Evolutionary conservation across 257 asterid genomes (phyloP).

Genomic region (Penstemon barbatus): DNA sequence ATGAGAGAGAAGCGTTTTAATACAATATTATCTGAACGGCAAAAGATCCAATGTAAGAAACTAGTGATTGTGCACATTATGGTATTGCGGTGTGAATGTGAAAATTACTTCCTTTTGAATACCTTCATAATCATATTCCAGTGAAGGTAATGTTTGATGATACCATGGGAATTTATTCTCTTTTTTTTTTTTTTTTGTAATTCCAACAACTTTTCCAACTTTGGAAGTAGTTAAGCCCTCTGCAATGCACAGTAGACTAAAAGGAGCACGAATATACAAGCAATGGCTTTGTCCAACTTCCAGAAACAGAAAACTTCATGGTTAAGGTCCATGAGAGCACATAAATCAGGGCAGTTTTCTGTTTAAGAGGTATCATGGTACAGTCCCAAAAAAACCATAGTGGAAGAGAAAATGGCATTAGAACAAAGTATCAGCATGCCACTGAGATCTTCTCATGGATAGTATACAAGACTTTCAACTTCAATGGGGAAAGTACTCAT

Average conservation of each 20-base stretch:
- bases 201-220: too few species aligned
- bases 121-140: background rate
- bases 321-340: background rate
- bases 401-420: background rate
- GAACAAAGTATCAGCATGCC: background rate
- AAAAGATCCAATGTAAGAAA: background rate
- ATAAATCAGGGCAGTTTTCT: background rate
- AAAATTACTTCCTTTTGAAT: background rate
- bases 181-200: background rate
- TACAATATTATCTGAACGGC: background rate
- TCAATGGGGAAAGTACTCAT: background rate
- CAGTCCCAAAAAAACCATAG: too few species aligned
- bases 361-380: background rate
- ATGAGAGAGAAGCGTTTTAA: background rate
- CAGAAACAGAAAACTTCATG: slow-evolving; percentile 7
- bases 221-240: background rate
- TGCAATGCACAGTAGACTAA: background rate
- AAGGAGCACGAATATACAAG: background rate
- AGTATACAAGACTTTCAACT: background rate
- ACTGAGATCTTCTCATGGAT: background rate
- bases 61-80: background rate
- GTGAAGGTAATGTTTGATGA: background rate
- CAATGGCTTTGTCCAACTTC: background rate
- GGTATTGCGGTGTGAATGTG: background rate
- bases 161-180: background rate